Percentiles rank a stretch among this genome's conserved stretches.
Evolutionary conservation across 345 rosid genomes (phyloP).

Genomic region (Microthlaspi erraticum): DNA sequence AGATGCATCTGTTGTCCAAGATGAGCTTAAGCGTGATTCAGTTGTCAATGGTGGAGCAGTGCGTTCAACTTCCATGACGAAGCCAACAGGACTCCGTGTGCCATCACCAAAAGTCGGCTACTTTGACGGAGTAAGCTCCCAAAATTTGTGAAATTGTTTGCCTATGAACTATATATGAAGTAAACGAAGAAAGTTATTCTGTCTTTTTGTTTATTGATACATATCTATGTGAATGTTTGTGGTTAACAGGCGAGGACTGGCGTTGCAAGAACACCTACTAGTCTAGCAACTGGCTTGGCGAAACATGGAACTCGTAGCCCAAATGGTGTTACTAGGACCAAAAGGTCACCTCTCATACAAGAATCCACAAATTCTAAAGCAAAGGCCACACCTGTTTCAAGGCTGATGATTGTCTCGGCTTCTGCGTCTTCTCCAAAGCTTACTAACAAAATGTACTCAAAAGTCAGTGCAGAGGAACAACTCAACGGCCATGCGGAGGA

Average conservation of each 20-base stretch:
- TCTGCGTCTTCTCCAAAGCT: constrained; percentile 48
- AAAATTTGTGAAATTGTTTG: constrained; percentile 32
- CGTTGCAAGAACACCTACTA: constrained; percentile 52
- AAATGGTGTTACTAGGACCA: constrained; percentile 48
- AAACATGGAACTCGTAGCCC: constrained; percentile 48
- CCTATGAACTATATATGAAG: background rate
- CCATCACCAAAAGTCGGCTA: constrained; percentile 96
- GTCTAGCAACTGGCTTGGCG: constrained; percentile 46
- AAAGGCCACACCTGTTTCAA: constrained; percentile 49
- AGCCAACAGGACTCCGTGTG: constrained; percentile 88
- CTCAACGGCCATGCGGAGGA: constrained; percentile 19
- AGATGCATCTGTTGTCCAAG: constrained; percentile 45
- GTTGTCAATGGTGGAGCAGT: constrained; percentile 41
- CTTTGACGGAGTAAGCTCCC: constrained; percentile 89
- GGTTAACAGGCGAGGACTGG: constrained; percentile 62
- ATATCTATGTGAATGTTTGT: constrained; percentile 24
- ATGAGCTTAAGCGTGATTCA: constrained; percentile 48
- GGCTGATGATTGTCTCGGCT: constrained; percentile 38
- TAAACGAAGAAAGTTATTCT: background rate
- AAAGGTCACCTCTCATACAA: constrained; percentile 47
- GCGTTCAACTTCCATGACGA: constrained; percentile 48
- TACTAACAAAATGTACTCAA: constrained; percentile 51
- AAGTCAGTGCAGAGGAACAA: constrained; percentile 46
- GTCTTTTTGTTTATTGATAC: background rate
- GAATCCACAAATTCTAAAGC: constrained; percentile 49